phyloP scores from a whole-genome alignment of 2,329 filamentous ascomycete species.

The Aspergillus sclerotialis region DNA sequence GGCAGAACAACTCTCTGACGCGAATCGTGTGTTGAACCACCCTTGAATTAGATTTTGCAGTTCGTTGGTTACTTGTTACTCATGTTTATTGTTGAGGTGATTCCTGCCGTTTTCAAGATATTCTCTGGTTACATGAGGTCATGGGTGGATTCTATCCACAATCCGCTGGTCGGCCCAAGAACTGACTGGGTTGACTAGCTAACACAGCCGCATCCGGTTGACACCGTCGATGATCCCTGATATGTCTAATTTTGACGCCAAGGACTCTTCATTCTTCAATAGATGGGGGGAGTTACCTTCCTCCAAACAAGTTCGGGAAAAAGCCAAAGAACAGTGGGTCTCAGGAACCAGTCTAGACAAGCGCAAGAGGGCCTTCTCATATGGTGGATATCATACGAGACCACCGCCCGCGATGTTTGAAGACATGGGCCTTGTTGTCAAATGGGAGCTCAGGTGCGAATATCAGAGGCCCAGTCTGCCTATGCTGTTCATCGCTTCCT shows the following conservation, averaged over 20 bases:
- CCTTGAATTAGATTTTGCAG: too few relatives aligned
- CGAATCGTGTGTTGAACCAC: too few relatives aligned
- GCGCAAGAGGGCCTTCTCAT: slow-evolving; percentile 6
- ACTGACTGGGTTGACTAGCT: too few relatives aligned
- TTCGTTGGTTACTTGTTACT: too few relatives aligned
- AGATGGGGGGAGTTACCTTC: slow-evolving; percentile 13
- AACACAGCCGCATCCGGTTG: too few relatives aligned
- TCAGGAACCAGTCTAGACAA: slow-evolving; percentile 7
- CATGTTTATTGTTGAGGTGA: too few relatives aligned
- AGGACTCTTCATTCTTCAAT: slow-evolving; percentile 14
- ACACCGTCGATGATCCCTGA: slow-evolving; percentile 8
- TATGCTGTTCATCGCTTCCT: slow-evolving; percentile 19
- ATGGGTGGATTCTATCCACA: too few relatives aligned
- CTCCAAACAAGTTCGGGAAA: slow-evolving; percentile 10
- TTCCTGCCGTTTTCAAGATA: too few relatives aligned
- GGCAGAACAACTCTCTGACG: too few relatives aligned
- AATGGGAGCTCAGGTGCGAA: slow-evolving; percentile 19
- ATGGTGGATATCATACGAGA: slow-evolving; percentile 4
- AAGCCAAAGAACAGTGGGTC: slow-evolving; percentile 10
- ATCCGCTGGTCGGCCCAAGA: too few relatives aligned
- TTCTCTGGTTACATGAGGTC: too few relatives aligned
- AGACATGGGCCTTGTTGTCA: slow-evolving; percentile 25
- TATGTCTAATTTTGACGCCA: slow-evolving; percentile 10
- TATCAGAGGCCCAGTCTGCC: slow-evolving; percentile 25
- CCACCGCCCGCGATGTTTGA: slow-evolving; percentile 21